Conservation (phyloP, 805 yeast species). For the Lachancea thermotolerans region DNA sequence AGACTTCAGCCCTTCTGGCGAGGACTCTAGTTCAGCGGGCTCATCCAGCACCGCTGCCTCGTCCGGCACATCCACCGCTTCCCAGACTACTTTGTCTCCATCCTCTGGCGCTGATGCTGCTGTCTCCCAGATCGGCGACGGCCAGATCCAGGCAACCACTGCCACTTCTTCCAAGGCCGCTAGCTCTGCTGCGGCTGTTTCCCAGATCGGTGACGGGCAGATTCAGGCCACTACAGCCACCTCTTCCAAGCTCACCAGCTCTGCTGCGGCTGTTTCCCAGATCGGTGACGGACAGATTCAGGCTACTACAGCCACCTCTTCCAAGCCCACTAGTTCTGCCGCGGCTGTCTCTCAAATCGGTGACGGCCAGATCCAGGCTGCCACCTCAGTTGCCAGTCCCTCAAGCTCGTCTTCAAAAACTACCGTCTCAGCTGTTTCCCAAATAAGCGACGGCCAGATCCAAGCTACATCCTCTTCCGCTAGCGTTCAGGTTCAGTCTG, state of each 20-base stretch:
- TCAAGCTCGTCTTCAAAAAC: too few species aligned
- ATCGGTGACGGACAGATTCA: too few species aligned
- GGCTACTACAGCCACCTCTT: slow-evolving; percentile 9
- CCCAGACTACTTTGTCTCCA: background rate
- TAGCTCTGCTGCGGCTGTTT: too few species aligned
- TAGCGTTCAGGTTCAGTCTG: slow-evolving; percentile 16
- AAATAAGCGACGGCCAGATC: slow-evolving; percentile 42
- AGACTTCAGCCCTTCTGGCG: slow-evolving; percentile 14
- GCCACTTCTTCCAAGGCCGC: too few species aligned
- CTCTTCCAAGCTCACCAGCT: too few species aligned
- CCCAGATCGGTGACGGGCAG: too few species aligned
- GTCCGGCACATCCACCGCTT: background rate
- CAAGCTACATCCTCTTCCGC: slow-evolving; percentile 33
- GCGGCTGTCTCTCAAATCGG: slow-evolving; percentile 11
- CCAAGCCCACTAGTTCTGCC: too few species aligned
- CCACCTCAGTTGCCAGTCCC: slow-evolving; percentile 9
- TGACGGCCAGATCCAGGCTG: slow-evolving; percentile 47
- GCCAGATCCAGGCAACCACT: slow-evolving; percentile 36
- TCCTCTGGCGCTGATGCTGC: slow-evolving; percentile 11
- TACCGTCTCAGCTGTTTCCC: background rate
- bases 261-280: too few species aligned
- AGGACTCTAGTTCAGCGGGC: background rate
- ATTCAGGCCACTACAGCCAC: slow-evolving; percentile 32
- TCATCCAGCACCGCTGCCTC: too few species aligned
- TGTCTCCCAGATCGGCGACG: slow-evolving; percentile 40